Conservation (phyloP, 2,329 filamentous ascomycete genomes). For the Talaromyces albobiverticillius region DNA sequence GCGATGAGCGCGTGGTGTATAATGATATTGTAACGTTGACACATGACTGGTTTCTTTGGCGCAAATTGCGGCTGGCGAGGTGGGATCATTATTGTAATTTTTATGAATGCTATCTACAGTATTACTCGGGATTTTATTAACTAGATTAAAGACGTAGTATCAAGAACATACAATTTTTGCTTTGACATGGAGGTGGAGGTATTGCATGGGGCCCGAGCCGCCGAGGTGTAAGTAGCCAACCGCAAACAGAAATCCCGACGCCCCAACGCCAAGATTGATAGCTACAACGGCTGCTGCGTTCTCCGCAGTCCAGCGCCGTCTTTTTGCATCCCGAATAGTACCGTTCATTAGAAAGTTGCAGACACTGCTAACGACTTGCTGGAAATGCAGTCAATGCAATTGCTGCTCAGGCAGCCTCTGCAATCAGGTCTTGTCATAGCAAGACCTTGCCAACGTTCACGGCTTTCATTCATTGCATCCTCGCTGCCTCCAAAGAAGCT, state of each 20-base stretch:
- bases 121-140: not conserved
- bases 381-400: slow-evolving; percentile 41
- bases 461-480: slow-evolving; percentile 22
- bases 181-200: not conserved
- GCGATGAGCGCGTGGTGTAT: not conserved
- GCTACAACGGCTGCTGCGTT: not conserved
- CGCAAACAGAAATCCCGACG: not conserved
- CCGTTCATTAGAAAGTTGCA: not conserved
- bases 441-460: slow-evolving; percentile 21
- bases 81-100: not conserved
- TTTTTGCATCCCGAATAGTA: not conserved
- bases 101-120: not conserved
- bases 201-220: no score
- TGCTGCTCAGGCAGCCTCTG: slow-evolving; percentile 38
- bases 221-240: not conserved
- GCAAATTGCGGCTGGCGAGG: not conserved
- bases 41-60: slow-evolving; percentile 14
- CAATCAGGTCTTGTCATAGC: slow-evolving; percentile 26
- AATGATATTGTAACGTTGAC: not conserved
- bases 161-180: no score
- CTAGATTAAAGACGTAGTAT: no score
- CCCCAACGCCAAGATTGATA: slow-evolving; percentile 3
- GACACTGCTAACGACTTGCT: slow-evolving; percentile 1
- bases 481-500: slow-evolving; percentile 17
- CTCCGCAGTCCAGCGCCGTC: slow-evolving; percentile 4